Conservation (phyloP, 2,329 filamentous ascomycete genomes). For the Cucurbitaria berberidis region DNA sequence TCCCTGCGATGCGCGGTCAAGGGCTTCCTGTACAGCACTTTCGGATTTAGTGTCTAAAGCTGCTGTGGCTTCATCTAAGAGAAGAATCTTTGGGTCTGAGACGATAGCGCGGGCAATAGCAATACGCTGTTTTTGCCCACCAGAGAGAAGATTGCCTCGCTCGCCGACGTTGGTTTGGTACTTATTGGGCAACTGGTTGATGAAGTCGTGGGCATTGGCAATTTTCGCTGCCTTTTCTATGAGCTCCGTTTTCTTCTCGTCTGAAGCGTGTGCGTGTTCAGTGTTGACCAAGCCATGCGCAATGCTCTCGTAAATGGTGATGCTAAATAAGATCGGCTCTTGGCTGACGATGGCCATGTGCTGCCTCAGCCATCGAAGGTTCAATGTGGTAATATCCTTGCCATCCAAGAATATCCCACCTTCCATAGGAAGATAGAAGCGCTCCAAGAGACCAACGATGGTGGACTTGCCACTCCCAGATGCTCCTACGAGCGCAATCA, state of each 20-base stretch:
- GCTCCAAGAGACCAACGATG: slow-evolving; percentile 88
- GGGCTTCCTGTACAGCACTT: slow-evolving; percentile 88
- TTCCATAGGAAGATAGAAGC: slow-evolving; percentile 89
- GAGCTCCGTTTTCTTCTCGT: slow-evolving; percentile 72
- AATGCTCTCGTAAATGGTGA: slow-evolving; percentile 89
- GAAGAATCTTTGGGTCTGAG: slow-evolving; percentile 86
- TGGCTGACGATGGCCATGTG: slow-evolving; percentile 93
- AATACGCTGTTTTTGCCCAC: slow-evolving; percentile 96
- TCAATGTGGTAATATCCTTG: slow-evolving; percentile 78
- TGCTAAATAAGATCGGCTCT: slow-evolving; percentile 88
- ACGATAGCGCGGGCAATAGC: slow-evolving; percentile 91
- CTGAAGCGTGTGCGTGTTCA: slow-evolving; percentile 67
- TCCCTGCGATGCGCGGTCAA: slow-evolving; percentile 83
- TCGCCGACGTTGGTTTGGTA: slow-evolving; percentile 97
- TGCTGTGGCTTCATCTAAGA: slow-evolving; percentile 94
- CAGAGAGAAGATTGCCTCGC: slow-evolving; percentile 87
- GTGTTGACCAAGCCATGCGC: slow-evolving; percentile 89
- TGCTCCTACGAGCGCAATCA: slow-evolving; percentile 89
- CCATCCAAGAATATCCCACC: slow-evolving; percentile 83
- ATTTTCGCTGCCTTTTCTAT: slow-evolving; percentile 83
- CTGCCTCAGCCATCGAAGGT: slow-evolving; percentile 88
- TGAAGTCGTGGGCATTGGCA: slow-evolving; percentile 94
- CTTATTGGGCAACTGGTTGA: slow-evolving; percentile 78
- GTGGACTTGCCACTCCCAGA: slow-evolving; percentile 96
- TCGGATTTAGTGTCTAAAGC: slow-evolving; percentile 94